Evolutionary conservation across 805 yeast species (phyloP), one percentile per base, ranked within the genome.

Genomic region (Saccharomycopsis sp.): DNA sequence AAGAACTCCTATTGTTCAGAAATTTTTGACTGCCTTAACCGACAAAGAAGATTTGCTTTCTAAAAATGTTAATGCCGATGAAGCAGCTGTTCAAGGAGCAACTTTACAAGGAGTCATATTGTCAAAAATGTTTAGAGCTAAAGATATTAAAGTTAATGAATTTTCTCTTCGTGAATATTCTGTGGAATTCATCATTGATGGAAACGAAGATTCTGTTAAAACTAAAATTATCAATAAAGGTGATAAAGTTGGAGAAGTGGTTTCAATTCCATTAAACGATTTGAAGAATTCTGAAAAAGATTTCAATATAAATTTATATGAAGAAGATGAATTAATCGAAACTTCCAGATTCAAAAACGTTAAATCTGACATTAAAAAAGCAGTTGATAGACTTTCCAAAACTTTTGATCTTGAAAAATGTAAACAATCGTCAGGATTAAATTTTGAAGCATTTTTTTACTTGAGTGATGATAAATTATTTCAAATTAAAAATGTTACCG

Each of bases 31-130:
- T 2, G 55, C 70, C 2, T 63, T 76, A 33, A 61, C 79, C 31
- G 85, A 80, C 1, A 74, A 73, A 15, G 12, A 23, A 30, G 79
- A 74, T 2, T 55, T 64, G 37, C 66, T 88, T 30, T 69, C 94
- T 18, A 86, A 79, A 58, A 84, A 79, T 38, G 94, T 92, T 34
- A 92, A 92, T 59, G 92, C 98, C 0, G 98, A 92, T 60, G 98
- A 92, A 63, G 78, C 96, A 34, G 85, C 85, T 39, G 95, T 85
- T 12, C 68, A 84, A 51, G 98, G 98, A 37, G 75, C 94, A 2
- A 76, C 95, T n/a, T 63, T 82, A 29, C 72, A 87, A 49, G 97
- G 92, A 17, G 80, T 86, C 31, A 67, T 75, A 36, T 63, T 85
- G 29, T 74, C 86, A n/a, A 70, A 75, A 30, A 70, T 76, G 51